Percentiles rank a stretch among this genome's conserved stretches.
phyloP scores from a whole-genome alignment of 2,329 filamentous ascomycete genomes.

The Cyanodermella asteris region DNA sequence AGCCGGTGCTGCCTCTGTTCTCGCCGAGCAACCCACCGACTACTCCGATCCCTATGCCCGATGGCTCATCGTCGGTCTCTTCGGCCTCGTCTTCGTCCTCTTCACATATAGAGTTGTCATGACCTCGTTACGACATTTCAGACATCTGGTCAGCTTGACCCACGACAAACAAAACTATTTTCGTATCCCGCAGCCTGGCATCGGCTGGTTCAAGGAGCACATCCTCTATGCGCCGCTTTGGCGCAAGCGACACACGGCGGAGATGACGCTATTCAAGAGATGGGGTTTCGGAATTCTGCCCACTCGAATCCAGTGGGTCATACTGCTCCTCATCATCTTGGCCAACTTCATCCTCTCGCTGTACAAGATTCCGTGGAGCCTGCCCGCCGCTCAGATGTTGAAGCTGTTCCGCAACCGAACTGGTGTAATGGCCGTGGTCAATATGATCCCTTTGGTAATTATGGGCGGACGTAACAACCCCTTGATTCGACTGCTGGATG shows the following conservation, averaged over 20 bases:
- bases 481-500: slow-evolving; percentile 19
- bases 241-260: slow-evolving; percentile 20
- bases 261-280: slow-evolving; percentile 20
- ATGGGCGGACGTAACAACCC: slow-evolving; percentile 22
- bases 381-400: slow-evolving; percentile 14
- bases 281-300: slow-evolving; percentile 23
- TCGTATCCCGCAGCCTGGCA: slow-evolving; percentile 32
- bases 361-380: slow-evolving; percentile 19
- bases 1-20: too few relatives aligned
- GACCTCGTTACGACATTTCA: slow-evolving; percentile 42
- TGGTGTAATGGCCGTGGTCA: slow-evolving; percentile 20
- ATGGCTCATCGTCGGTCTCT: slow-evolving; percentile 33
- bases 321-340: slow-evolving; percentile 18
- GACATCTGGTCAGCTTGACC: slow-evolving; percentile 52
- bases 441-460: slow-evolving; percentile 21
- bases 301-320: slow-evolving; percentile 22
- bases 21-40: not conserved
- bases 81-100: slow-evolving; percentile 38
- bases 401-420: slow-evolving; percentile 21
- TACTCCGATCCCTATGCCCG: slow-evolving; percentile 5
- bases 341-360: slow-evolving; percentile 30
- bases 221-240: slow-evolving; percentile 30
- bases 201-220: slow-evolving; percentile 45
- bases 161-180: slow-evolving; percentile 69
- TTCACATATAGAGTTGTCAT: slow-evolving; percentile 44